Base-by-base conservation (phyloP, 2,329 filamentous ascomycete species). In the Diaporthe caulivora region DNA sequence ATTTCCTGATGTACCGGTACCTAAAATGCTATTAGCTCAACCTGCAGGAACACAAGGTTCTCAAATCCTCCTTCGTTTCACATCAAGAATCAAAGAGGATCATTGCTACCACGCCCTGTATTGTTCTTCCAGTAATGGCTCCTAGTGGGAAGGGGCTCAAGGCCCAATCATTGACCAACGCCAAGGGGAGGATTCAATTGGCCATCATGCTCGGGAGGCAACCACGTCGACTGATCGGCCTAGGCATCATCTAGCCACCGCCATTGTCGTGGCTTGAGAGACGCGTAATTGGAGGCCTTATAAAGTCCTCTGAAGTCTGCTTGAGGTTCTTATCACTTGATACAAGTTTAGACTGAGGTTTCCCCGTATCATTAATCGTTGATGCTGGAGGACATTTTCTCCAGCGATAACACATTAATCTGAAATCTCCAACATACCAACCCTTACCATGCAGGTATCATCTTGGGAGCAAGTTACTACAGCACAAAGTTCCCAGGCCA, bases 181-280 rank as follows among this genome's bases (percentile, higher is more conserved):
- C 55, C 55, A 7, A 58, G 55, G 15, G 34, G 55, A 58, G 55
- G 55, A 58, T 58, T 40, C 55, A n/a, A n/a, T n/a, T n/a, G n/a
- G n/a, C n/a, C n/a, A n/a, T n/a, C n/a, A n/a, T n/a, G n/a, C n/a
- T n/a, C 34, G 31, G 34, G 34, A 40, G 55, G 55, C 55, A 58
- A 24, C 55, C 55, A 9, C n/a, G 10, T 15, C 37, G 21, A 26
- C 13, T 13, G 11, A n/a, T 24, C 21, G 26, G 18, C 26, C 18
- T 24, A 3, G 21, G 4, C 24, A 37, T 4, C 18, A 15, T n/a
- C 24, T 15, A 11, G 31, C 53, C 5, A 4, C 7, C 34, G 18
- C 10, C 8, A 15, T 34, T 57, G 3, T 5, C 0, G 1, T 37
- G n/a, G 4, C 2, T 34, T 2, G 11, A 6, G 5, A 15, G 18